A percentile compares a stretch with the other conserved stretches of the same genome.
These are phyloP conservation scores for Dioscorea alata DNA, from an alignment of 106 monocot species.

Conservation along the genomic window DNA sequence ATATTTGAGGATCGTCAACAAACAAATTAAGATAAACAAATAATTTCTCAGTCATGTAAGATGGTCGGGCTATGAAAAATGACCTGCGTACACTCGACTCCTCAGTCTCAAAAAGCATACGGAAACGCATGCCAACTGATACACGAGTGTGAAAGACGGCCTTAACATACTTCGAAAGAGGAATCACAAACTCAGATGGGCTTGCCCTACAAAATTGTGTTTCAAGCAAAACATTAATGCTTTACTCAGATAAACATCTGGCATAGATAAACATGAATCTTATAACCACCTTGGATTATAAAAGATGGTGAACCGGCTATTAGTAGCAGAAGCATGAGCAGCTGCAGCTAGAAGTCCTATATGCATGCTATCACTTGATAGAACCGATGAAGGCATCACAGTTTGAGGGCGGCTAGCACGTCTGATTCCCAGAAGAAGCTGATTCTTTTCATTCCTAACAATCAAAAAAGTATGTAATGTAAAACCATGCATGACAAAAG, in stretches of 20 bases:
- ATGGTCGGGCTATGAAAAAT: not conserved
- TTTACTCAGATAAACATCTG: not conserved
- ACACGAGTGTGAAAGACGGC: conserved; percentile 89
- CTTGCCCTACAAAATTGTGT: conserved; percentile 44
- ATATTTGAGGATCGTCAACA: too few relatives aligned
- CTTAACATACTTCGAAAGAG: conserved; percentile 85
- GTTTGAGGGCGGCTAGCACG: conserved; percentile 80
- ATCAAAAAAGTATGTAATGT: conserved; percentile 1
- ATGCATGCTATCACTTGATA: conserved; percentile 99
- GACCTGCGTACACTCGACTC: conserved; percentile 96
- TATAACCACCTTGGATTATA: conserved; percentile 85
- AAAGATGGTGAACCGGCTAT: conserved; percentile 92
- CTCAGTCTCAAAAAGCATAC: conserved; percentile 98
- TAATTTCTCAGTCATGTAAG: too few relatives aligned
- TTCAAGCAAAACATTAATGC: not conserved
- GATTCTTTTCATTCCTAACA: conserved; percentile 91
- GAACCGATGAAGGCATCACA: conserved; percentile 87
- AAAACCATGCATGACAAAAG: not conserved
- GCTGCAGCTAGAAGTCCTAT: conserved; percentile 98
- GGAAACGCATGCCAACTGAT: conserved; percentile 95
- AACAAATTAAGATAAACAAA: too few relatives aligned
- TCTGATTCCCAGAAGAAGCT: conserved; percentile 86
- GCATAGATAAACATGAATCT: not conserved
- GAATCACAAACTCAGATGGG: conserved; percentile 94
- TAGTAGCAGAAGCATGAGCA: conserved; percentile 94